Conservation (phyloP, 768 basidiomycete species). For the Psilocybe cyanescens region DNA sequence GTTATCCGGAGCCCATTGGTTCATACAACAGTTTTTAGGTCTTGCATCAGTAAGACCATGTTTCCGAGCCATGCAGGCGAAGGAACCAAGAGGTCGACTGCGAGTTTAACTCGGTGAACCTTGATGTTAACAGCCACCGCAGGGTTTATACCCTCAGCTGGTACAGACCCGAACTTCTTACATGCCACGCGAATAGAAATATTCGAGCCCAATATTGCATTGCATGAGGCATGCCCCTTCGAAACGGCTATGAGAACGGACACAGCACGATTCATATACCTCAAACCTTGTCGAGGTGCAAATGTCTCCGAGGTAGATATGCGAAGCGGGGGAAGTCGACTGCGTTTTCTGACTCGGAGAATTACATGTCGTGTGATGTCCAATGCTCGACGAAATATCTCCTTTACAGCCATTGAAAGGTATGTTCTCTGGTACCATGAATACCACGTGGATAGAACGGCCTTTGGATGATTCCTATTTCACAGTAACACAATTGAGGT, state of each 20-base stretch:
- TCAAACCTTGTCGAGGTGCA: not conserved
- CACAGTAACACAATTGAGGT: no score
- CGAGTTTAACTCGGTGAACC: conserved; percentile 45
- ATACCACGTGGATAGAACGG: no score
- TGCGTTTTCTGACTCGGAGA: conserved; percentile 41
- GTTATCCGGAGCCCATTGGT: not conserved
- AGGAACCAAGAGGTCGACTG: conserved; percentile 69
- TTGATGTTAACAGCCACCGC: not conserved
- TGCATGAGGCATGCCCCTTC: not conserved
- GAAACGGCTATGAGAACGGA: not conserved
- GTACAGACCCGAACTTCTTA: not conserved
- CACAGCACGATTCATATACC: not conserved
- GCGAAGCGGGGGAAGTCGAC: not conserved
- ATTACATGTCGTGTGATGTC: conserved; percentile 26
- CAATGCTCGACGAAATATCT: not conserved
- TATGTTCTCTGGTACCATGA: not conserved
- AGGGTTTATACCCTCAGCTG: not conserved
- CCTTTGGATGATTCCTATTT: no score
- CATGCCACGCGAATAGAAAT: not conserved
- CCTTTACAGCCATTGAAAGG: not conserved
- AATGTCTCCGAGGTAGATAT: not conserved
- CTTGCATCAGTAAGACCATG: conserved; percentile 61
- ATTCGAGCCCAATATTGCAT: not conserved
- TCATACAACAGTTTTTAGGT: conserved; percentile 28
- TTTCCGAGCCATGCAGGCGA: conserved; percentile 52